Evolutionary conservation across 1,139 yeast genomes (phyloP).

Genomic region (Nakaseomyces sp.): DNA sequence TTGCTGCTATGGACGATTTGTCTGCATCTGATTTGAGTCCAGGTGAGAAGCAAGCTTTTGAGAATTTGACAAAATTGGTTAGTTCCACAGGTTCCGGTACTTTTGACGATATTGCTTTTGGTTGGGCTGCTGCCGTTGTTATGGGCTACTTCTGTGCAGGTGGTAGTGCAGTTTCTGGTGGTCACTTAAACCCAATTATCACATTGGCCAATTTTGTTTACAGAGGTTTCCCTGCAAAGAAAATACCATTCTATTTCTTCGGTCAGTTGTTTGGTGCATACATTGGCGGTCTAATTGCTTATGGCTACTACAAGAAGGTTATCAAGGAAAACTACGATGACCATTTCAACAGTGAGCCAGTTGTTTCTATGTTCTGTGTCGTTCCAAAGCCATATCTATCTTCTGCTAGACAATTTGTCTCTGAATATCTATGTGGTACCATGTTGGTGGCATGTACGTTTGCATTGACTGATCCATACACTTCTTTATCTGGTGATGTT

Average conservation of each 20-base stretch:
- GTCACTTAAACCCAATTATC: conserved; percentile 39
- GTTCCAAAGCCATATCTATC: conserved; percentile 38
- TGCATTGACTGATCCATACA: conserved; percentile 42
- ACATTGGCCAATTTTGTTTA: conserved; percentile 35
- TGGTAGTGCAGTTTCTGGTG: conserved; percentile 38
- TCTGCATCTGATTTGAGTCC: conserved; percentile 13
- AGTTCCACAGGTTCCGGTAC: conserved; percentile 33
- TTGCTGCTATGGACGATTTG: conserved; percentile 13
- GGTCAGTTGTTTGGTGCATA: conserved; percentile 38
- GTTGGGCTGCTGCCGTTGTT: conserved; percentile 46
- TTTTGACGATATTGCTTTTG: conserved; percentile 36
- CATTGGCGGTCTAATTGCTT: conserved; percentile 34
- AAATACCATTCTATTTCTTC: conserved; percentile 35
- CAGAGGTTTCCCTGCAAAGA: conserved; percentile 38
- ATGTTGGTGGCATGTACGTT: conserved; percentile 38
- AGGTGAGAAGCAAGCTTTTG: conserved; percentile 8
- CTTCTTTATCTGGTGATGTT: conserved; percentile 37
- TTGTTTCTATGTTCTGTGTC: conserved; percentile 38
- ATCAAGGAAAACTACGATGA: conserved; percentile 21
- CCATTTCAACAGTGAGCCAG: conserved; percentile 23
- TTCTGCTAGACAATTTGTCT: conserved; percentile 38
- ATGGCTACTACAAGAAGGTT: conserved; percentile 32
- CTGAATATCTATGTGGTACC: conserved; percentile 39
- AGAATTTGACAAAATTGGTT: conserved; percentile 13
- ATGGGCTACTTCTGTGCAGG: conserved; percentile 39